These are phyloP conservation scores for Pleurotus tuber-regium DNA, from an alignment of 768 basidiomycete species.

Conservation along the genomic window DNA sequence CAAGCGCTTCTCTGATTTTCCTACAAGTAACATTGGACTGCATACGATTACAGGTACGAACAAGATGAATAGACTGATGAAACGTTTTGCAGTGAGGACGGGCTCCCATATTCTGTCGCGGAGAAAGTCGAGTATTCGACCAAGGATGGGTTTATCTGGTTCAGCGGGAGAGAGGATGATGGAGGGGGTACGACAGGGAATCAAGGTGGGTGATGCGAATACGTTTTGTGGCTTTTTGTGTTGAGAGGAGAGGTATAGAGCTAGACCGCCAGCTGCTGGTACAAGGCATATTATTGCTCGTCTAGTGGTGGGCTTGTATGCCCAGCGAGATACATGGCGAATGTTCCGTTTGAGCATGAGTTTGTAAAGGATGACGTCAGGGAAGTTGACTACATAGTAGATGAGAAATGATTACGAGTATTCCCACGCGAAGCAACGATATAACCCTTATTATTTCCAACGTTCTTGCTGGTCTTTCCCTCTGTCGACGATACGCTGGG, in stretches of 20 bases:
- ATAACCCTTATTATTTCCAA: too few relatives aligned
- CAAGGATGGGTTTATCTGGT: conserved; percentile 42
- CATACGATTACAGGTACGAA: conserved; percentile 87
- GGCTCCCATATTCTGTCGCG: conserved; percentile 76
- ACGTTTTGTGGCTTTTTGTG: conserved; percentile 39
- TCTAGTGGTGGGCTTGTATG: too few relatives aligned
- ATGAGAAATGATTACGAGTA: too few relatives aligned
- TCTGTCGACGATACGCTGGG: conserved; percentile 22
- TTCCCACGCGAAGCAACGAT: too few relatives aligned
- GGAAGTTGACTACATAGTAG: too few relatives aligned
- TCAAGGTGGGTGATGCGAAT: conserved; percentile 46
- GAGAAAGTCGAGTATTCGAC: conserved; percentile 45
- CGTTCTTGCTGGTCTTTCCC: conserved; percentile 13
- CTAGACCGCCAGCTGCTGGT: conserved; percentile 55
- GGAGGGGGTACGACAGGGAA: conserved; percentile 34
- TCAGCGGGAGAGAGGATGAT: conserved; percentile 71
- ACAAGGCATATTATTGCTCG: conserved; percentile 48
- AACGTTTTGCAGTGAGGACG: conserved; percentile 76
- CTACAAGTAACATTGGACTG: conserved; percentile 81
- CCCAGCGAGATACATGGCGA: too few relatives aligned
- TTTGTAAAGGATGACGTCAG: too few relatives aligned
- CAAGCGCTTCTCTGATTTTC: conserved; percentile 47
- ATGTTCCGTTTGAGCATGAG: too few relatives aligned
- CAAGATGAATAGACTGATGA: conserved; percentile 76
- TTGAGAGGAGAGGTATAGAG: conserved; percentile 45